Evolutionary conservation across 345 rosid genomes (phyloP), one percentile per base, ranked within the genome.

Genomic region (Eucalyptus sideroxylon): DNA sequence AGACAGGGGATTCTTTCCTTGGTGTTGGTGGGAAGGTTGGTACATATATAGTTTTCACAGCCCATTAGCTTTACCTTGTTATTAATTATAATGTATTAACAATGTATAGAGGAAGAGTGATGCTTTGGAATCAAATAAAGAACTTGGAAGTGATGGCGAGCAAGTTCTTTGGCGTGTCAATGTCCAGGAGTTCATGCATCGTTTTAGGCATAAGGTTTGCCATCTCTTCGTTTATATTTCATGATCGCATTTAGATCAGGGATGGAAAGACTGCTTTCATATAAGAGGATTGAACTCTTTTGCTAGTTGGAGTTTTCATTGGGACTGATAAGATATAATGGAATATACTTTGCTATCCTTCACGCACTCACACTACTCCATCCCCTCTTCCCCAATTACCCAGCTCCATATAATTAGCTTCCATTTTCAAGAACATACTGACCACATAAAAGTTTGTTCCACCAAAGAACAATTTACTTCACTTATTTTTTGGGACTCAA

Each of bases 161-260:
- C 86, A 82, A 87, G 93, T 95, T 89, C 92, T 95, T 85, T 98
- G 98, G 98, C 97, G 97, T 91, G 97, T 95, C 90, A 98, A 96
- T 92, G 95, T 93, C 80, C 98, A 96, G 94, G 98, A 94, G 92
- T 95, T 97, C 91, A 88, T 94, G 62, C 96, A 93, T 81, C 91
- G 89, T 44, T 95, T 96, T 91, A 94, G 98, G 93, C 97, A 97
- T 91, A 95, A 97, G 98, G 99, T 97, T 90, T 85, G 94, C 91
- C 92, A 89, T 51, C 34, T 86, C 87, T 49, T 87, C 42, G 37
- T 27, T 30, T 24, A 65, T 45, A 15, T 44, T 88, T 88, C 72
- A 56, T 30, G 24, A 87, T 53, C 60, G 27, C 31, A 89, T 88
- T 34, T 87, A 34, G 47, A 44, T 19, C 45, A 31, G 44, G 8